phyloP scores from a whole-genome alignment of 1,284 basidiomycete genomes.

The Xerocomus tenax region DNA sequence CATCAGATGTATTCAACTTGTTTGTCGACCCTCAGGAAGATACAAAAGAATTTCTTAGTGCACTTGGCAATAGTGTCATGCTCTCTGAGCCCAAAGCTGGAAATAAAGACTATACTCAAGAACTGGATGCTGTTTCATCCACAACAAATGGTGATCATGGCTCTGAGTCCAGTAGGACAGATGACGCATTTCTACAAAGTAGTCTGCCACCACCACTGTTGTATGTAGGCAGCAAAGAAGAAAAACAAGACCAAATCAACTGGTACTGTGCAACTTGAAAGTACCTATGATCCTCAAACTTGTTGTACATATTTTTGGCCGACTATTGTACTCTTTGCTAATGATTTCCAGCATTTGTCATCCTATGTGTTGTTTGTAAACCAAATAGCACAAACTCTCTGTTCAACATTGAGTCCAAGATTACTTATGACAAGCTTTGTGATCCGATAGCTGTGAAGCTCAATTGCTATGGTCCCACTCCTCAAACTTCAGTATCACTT shows the following conservation, averaged over 20 bases:
- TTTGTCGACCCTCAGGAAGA: background rate
- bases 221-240: background rate
- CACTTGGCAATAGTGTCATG: background rate
- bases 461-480: background rate
- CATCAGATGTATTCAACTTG: background rate
- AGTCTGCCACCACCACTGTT: background rate
- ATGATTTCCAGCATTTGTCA: slow-evolving; percentile 1
- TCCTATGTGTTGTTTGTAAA: slow-evolving; percentile 2
- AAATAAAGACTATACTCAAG: background rate
- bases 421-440: background rate
- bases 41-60: background rate
- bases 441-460: background rate
- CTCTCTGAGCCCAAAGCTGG: background rate
- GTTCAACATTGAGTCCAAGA: background rate
- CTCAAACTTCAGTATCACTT: background rate
- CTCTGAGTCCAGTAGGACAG: slow-evolving; percentile 1
- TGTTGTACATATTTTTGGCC: background rate
- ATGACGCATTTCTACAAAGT: slow-evolving; percentile 4
- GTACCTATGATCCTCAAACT: slow-evolving; percentile 3
- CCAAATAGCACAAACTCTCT: background rate
- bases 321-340: background rate
- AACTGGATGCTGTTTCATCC: background rate
- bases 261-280: no score
- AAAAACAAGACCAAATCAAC: background rate
- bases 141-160: background rate